phyloP scores from a whole-genome alignment of 345 rosid genomes.

The Pseudoturritis turrita region DNA sequence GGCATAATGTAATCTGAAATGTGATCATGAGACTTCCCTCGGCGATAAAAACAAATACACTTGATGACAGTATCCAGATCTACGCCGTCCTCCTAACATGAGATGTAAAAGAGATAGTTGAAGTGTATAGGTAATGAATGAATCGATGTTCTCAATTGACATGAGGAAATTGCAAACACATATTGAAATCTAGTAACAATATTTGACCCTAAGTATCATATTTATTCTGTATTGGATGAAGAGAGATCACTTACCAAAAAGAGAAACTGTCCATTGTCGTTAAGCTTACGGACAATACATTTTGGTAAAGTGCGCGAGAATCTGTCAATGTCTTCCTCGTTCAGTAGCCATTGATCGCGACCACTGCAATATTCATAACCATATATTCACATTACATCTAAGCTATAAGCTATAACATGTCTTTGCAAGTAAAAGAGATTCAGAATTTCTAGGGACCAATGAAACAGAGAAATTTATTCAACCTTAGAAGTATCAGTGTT shows the following conservation, averaged over 20 bases:
- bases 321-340: slow-evolving; percentile 57
- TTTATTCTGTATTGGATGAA: background rate
- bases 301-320: slow-evolving; percentile 35
- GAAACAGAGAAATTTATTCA: background rate
- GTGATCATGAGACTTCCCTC: slow-evolving; percentile 37
- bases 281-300: slow-evolving; percentile 46
- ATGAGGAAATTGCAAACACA: background rate
- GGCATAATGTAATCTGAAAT: slow-evolving; percentile 51
- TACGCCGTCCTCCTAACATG: slow-evolving; percentile 52
- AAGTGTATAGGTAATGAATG: too few species aligned
- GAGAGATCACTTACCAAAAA: slow-evolving; percentile 52
- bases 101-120: background rate
- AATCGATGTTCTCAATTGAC: background rate
- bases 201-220: background rate
- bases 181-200: background rate
- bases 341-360: slow-evolving; percentile 61
- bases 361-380: slow-evolving; percentile 42
- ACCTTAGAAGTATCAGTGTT: slow-evolving; percentile 59
- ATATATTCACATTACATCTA: slow-evolving; percentile 2
- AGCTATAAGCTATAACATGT: background rate
- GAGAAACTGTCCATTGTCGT: slow-evolving; percentile 66
- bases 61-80: slow-evolving; percentile 43
- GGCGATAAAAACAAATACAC: slow-evolving; percentile 49
- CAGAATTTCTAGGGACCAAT: background rate
- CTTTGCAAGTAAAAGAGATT: background rate